Evolutionary conservation across 768 basidiomycete genomes (phyloP), one percentile per base, ranked within the genome.

Genomic region (Amanita rubescens): DNA sequence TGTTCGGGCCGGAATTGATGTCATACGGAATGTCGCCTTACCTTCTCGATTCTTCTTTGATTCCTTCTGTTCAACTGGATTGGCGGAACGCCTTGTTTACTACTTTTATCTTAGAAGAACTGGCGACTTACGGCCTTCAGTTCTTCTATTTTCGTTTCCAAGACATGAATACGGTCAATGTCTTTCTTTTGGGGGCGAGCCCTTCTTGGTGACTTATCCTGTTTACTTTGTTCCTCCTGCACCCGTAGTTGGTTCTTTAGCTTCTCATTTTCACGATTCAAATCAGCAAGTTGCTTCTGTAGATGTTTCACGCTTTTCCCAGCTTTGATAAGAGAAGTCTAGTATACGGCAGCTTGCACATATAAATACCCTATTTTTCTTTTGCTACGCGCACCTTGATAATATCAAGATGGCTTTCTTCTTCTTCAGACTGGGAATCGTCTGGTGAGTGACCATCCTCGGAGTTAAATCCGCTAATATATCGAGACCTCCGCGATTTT

Each of bases 1-100:
- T n/a, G 15, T 46, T 46, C 44, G 17, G 30, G 27, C 5, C 17
- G 19, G 15, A 22, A 30, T 10, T 30, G 10, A 46, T 30, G 3
- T 30, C 44, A 30, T 37, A 44, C 10, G 20, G 14, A n/a, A 14
- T 27, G n/a, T 14, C 15, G n/a, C 7, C 50, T 5, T 45, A 66
- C 67, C 60, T 60, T 61, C n/a, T 62, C 55, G 20, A 68, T 60
- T 34, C 52, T 59, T 47, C 55, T 62, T 38, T 59, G 52, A 35
- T 63, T 56, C 17, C 49, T 57, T 11, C 46, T 54, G 43, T 62
- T 63, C 47, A 59, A 59, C 64, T 64, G 39, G 33, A 17, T 25
- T 39, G 39, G 5, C 47, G 15, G 10, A 20, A 30, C 5, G 4
- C 20, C 22, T 22, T 43, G 8, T 32, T 25, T 42, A 39, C 19